These are phyloP conservation scores for Trametes sanguinea DNA, from an alignment of 768 basidiomycete species.

Conservation along the genomic window DNA sequence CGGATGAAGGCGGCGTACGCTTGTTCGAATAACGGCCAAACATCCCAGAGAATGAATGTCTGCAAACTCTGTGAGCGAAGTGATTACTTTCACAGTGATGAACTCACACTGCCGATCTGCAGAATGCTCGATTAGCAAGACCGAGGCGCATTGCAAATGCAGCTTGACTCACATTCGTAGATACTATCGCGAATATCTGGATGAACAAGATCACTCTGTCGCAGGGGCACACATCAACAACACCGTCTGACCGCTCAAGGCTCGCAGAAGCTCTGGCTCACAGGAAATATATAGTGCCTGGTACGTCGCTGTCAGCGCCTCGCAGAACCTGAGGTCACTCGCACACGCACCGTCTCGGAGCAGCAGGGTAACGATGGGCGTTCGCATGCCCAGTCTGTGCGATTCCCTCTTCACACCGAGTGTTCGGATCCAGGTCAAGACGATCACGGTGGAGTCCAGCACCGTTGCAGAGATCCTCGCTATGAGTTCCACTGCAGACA, in stretches of 20 bases:
- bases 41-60: slow-evolving; percentile 16
- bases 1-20: slow-evolving; percentile 7
- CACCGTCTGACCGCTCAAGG: no score
- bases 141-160: not conserved
- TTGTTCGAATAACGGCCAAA: slow-evolving; percentile 23
- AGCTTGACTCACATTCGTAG: not conserved
- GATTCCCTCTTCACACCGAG: slow-evolving; percentile 14
- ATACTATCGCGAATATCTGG: slow-evolving; percentile 17
- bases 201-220: slow-evolving; percentile 13
- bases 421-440: slow-evolving; percentile 20
- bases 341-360: slow-evolving; percentile 16
- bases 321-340: no score
- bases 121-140: not conserved
- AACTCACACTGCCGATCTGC: slow-evolving; percentile 14
- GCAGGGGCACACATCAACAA: not conserved
- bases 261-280: not conserved
- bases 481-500: slow-evolving; percentile 6
- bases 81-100: no score
- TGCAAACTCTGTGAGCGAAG: not conserved
- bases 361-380: slow-evolving; percentile 17
- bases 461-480: not conserved
- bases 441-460: slow-evolving; percentile 8
- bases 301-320: no score
- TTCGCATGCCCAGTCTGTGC: slow-evolving; percentile 10
- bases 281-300: slow-evolving; percentile 21